A percentile compares a stretch with the other conserved stretches of the same genome.
These are phyloP conservation scores for Sarocladium brachiariae DNA, from an alignment of 2,329 filamentous ascomycete species.

Conservation along the genomic window DNA sequence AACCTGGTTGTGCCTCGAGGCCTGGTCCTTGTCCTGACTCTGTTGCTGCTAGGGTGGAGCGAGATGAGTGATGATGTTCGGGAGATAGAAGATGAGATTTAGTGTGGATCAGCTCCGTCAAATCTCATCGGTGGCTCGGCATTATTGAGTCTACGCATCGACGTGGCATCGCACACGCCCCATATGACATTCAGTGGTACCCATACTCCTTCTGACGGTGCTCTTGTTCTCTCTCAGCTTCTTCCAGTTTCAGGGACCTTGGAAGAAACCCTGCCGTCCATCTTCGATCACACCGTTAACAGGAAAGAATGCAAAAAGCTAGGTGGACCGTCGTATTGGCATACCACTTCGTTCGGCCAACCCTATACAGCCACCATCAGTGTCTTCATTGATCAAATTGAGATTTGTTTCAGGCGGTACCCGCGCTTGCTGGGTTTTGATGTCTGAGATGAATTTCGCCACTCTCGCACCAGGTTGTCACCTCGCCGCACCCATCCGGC, in stretches of 20 bases:
- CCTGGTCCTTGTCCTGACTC: background rate
- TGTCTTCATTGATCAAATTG: too few relatives aligned
- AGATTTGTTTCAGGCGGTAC: background rate
- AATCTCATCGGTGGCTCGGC: conserved; percentile 4
- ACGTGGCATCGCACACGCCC: background rate
- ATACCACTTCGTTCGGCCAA: too few relatives aligned
- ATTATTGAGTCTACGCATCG: background rate
- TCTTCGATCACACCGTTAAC: background rate
- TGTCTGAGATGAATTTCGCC: background rate
- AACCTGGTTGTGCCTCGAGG: background rate
- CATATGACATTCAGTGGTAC: background rate
- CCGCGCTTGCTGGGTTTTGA: background rate
- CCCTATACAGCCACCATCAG: too few relatives aligned
- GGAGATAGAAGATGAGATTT: conserved; percentile 2
- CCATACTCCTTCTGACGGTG: background rate
- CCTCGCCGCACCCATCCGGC: too few relatives aligned
- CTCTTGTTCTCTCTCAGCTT: background rate
- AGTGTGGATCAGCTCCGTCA: background rate
- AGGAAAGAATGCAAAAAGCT: too few relatives aligned
- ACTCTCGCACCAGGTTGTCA: too few relatives aligned
- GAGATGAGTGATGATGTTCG: background rate
- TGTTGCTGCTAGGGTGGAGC: background rate
- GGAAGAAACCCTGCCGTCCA: background rate
- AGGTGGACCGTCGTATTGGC: too few relatives aligned
- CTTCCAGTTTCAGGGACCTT: too few relatives aligned